Conservation (phyloP, 306 rosid species). For the Delonix regia region DNA sequence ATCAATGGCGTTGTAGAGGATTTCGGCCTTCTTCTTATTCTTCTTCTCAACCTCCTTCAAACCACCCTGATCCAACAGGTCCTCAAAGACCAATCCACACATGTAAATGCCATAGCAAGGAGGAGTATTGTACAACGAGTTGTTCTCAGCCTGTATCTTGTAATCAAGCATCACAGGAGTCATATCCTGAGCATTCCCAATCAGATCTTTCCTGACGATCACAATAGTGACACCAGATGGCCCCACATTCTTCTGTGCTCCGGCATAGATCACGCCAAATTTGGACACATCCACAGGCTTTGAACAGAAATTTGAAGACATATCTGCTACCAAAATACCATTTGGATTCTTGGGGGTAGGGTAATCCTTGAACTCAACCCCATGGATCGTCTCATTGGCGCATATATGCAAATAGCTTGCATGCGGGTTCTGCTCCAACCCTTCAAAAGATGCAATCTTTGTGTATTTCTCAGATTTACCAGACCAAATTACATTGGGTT, state of each 20-base stretch:
- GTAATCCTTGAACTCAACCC: slow-evolving; percentile 86
- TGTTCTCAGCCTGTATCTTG: slow-evolving; percentile 86
- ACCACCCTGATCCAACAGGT: slow-evolving; percentile 85
- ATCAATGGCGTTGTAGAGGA: slow-evolving; percentile 72
- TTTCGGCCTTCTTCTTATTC: slow-evolving; percentile 77
- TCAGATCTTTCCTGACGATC: slow-evolving; percentile 81
- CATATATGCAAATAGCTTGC: slow-evolving; percentile 84
- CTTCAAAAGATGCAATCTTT: slow-evolving; percentile 64
- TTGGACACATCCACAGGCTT: slow-evolving; percentile 88
- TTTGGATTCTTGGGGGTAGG: slow-evolving; percentile 57
- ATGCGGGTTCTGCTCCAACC: slow-evolving; percentile 57
- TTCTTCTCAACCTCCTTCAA: slow-evolving; percentile 86
- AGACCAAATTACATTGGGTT: slow-evolving; percentile 82
- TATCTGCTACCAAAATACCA: slow-evolving; percentile 74
- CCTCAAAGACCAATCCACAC: slow-evolving; percentile 97
- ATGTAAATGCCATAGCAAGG: slow-evolving; percentile 90
- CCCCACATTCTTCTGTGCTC: slow-evolving; percentile 96
- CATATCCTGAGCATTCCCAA: slow-evolving; percentile 68
- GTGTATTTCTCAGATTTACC: slow-evolving; percentile 91
- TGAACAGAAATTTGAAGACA: slow-evolving; percentile 96
- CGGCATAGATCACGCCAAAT: slow-evolving; percentile 87
- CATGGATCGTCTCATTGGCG: slow-evolving; percentile 91
- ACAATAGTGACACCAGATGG: slow-evolving; percentile 96
- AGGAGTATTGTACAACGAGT: slow-evolving; percentile 88
- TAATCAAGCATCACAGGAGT: slow-evolving; percentile 93